phyloP scores from a whole-genome alignment of 495 filamentous ascomycete species.

The Paragyromitra xinjiangensis region DNA sequence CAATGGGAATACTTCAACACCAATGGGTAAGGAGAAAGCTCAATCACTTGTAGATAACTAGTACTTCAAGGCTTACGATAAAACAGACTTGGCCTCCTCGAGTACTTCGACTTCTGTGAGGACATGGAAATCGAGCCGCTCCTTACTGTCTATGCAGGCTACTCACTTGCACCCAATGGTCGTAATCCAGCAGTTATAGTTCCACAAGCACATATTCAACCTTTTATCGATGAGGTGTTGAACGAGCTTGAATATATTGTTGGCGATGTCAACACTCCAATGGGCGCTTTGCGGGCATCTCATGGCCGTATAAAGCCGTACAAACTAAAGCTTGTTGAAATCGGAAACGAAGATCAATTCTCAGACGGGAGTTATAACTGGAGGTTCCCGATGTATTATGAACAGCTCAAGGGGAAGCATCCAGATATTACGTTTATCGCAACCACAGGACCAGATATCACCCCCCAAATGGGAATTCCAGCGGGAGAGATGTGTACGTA shows the following conservation, averaged over 20 bases:
- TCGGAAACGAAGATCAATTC: slow-evolving; percentile 68
- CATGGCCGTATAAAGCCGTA: slow-evolving; percentile 62
- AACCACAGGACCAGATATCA: slow-evolving; percentile 30
- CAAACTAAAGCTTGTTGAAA: slow-evolving; percentile 62
- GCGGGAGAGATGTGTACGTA: slow-evolving; percentile 39
- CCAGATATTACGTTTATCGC: slow-evolving; percentile 35
- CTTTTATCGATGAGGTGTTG: slow-evolving; percentile 28
- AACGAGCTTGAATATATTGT: slow-evolving; percentile 62
- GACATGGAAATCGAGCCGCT: slow-evolving; percentile 65
- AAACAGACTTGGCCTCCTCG: slow-evolving; percentile 62
- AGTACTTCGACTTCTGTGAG: slow-evolving; percentile 67
- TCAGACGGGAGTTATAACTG: slow-evolving; percentile 59
- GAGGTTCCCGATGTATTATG: slow-evolving; percentile 62
- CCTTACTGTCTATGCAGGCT: slow-evolving; percentile 65
- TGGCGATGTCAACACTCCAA: slow-evolving; percentile 60
- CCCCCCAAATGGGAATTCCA: slow-evolving; percentile 29
- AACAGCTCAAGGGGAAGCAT: slow-evolving; percentile 35
- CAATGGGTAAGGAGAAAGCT: slow-evolving; percentile 19
- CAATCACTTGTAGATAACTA: not conserved
- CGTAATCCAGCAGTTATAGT: slow-evolving; percentile 25
- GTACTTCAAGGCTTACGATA: slow-evolving; percentile 39
- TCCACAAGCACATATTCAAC: slow-evolving; percentile 21
- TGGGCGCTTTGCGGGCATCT: slow-evolving; percentile 61
- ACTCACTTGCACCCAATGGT: slow-evolving; percentile 60
- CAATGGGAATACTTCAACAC: slow-evolving; percentile 41